These are phyloP conservation scores for Ilex paraguariensis DNA, from an alignment of 305 asterid genomes.

Conservation along the genomic window DNA sequence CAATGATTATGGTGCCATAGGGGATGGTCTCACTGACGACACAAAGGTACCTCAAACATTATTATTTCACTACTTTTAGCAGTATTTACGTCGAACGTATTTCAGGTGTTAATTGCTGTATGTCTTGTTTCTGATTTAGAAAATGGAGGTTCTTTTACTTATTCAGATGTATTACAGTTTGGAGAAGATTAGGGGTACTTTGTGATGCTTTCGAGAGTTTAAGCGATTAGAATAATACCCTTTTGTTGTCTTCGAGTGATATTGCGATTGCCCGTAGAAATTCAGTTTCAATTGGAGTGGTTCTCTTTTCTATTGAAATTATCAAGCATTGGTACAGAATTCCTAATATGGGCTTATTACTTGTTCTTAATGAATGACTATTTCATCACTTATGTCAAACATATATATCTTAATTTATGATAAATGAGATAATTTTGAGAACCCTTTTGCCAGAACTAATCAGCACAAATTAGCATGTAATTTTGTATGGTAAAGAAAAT, in stretches of 20 bases:
- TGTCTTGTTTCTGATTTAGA: background rate
- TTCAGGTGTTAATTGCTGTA: background rate
- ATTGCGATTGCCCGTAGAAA: no score
- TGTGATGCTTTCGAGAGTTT: background rate
- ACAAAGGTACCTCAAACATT: slow-evolving; percentile 39
- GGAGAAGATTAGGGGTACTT: background rate
- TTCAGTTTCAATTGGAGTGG: no score
- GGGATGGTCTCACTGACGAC: slow-evolving; percentile 67
- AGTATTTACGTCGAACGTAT: background rate
- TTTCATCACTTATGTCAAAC: no score
- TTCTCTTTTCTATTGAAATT: no score
- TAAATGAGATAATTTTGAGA: no score
- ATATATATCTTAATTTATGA: no score
- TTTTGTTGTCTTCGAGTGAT: no score
- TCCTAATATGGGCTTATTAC: no score
- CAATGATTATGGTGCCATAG: slow-evolving; percentile 67
- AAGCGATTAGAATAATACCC: background rate
- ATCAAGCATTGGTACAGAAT: no score
- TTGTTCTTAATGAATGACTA: no score
- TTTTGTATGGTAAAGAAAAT: background rate
- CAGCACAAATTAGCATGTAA: background rate
- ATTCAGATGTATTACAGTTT: background rate
- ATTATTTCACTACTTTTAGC: slow-evolving; percentile 11
- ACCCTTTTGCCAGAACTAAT: no score
- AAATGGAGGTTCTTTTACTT: background rate